Conservation (phyloP, 768 basidiomycete species). For the Panus rudis region DNA sequence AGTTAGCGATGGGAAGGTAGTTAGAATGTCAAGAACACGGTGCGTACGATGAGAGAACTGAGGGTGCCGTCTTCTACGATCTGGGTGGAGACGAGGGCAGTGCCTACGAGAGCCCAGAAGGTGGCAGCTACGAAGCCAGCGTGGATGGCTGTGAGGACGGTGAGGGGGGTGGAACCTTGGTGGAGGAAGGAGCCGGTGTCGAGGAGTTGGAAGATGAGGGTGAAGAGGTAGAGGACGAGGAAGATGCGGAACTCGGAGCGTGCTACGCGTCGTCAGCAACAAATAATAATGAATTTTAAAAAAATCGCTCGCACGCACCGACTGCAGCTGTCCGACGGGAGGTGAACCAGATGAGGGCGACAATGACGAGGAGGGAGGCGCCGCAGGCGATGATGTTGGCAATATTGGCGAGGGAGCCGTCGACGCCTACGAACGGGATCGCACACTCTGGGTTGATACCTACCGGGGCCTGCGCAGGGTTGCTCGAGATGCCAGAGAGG, state of each 20-base stretch:
- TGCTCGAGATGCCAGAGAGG: conserved; percentile 25
- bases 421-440: conserved; percentile 53
- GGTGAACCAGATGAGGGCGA: conserved; percentile 49
- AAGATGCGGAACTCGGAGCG: conserved; percentile 68
- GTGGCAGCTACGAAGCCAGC: conserved; percentile 68
- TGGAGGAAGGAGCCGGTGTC: conserved; percentile 72
- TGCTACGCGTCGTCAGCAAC: conserved; percentile 29
- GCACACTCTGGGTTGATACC: conserved; percentile 81
- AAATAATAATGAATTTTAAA: neutral
- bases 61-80: conserved; percentile 87
- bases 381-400: conserved; percentile 82
- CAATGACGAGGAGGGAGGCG: conserved; percentile 58
- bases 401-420: conserved; percentile 68
- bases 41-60: conserved; percentile 56
- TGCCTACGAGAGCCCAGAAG: conserved; percentile 75
- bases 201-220: conserved; percentile 73
- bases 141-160: conserved; percentile 71
- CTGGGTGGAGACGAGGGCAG: conserved; percentile 79
- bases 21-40: conserved; percentile 2
- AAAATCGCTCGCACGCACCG: conserved; percentile 39
- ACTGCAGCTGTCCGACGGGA: conserved; percentile 81
- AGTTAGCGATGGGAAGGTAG: neutral
- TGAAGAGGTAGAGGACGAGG: conserved; percentile 59
- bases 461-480: conserved; percentile 55
- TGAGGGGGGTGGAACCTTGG: conserved; percentile 69